These are phyloP conservation scores for Cordyceps javanica DNA, from an alignment of 2,329 filamentous ascomycete species.

Conservation along the genomic window DNA sequence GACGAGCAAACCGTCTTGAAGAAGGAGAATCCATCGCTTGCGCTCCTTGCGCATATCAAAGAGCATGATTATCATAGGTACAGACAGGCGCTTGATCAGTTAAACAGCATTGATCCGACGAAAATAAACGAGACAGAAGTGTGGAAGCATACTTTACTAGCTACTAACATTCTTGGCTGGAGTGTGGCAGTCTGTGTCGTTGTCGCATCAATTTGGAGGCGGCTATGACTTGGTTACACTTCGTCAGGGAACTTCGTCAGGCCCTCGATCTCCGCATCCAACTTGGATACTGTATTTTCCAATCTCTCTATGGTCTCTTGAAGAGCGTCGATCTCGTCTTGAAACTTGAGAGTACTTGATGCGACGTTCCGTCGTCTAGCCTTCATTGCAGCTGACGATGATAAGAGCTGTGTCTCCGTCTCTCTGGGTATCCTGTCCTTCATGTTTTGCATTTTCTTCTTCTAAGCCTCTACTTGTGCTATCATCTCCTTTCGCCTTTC, in stretches of 20 bases:
- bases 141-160: not conserved
- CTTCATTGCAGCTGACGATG: not conserved
- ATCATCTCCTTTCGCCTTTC: too few species aligned
- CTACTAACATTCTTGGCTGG: not conserved
- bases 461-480: too few species aligned
- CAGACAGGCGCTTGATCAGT: not conserved
- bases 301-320: not conserved
- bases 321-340: not conserved
- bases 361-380: not conserved
- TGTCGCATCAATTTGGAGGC: not conserved
- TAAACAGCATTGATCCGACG: not conserved
- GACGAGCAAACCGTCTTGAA: not conserved
- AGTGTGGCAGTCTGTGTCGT: not conserved
- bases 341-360: not conserved
- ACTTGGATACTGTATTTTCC: not conserved
- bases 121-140: not conserved
- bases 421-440: not conserved
- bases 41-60: not conserved
- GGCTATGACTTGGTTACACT: not conserved
- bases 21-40: not conserved
- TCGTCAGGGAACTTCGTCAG: not conserved
- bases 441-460: not conserved
- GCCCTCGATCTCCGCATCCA: not conserved
- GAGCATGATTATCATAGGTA: not conserved
- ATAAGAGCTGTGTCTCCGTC: not conserved